These are phyloP conservation scores for Auriscalpium microsporum DNA, from an alignment of 768 basidiomycete genomes.

Conservation along the genomic window DNA sequence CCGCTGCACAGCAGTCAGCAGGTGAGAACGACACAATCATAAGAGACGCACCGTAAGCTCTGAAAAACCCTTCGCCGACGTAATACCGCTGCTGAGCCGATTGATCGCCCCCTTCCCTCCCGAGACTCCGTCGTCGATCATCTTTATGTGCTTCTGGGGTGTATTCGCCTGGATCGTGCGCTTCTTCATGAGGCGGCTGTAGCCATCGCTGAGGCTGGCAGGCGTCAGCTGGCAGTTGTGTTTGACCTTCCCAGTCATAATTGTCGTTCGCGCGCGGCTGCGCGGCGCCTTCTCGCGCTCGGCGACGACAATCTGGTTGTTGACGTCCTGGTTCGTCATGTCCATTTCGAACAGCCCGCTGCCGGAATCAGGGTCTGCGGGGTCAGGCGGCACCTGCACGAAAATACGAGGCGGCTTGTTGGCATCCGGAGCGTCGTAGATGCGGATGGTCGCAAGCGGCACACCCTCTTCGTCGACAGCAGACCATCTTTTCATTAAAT, in stretches of 20 bases:
- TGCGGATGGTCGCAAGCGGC: constrained; percentile 77
- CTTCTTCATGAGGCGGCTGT: constrained; percentile 65
- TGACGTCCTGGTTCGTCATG: constrained; percentile 77
- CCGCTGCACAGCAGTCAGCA: constrained; percentile 34
- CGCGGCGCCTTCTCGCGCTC: constrained; percentile 65
- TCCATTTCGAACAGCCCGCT: constrained; percentile 76
- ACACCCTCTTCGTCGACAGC: constrained; percentile 63
- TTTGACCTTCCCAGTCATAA: constrained; percentile 70
- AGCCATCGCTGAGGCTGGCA: constrained; percentile 48
- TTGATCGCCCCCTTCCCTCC: constrained; percentile 72
- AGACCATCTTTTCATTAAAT: constrained; percentile 83
- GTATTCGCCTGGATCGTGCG: constrained; percentile 60
- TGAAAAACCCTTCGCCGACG: constrained; percentile 50
- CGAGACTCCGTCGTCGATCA: constrained; percentile 64
- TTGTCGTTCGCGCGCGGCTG: constrained; percentile 62
- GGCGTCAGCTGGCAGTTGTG: constrained; percentile 75
- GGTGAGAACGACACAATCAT: not conserved
- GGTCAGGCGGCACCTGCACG: constrained; percentile 55
- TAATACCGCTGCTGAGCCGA: constrained; percentile 68
- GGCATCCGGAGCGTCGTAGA: constrained; percentile 45
- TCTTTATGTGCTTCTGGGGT: constrained; percentile 54
- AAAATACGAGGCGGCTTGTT: constrained; percentile 51
- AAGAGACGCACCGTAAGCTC: constrained; percentile 52
- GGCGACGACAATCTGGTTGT: constrained; percentile 80
- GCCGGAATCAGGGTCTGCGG: constrained; percentile 30